Base-by-base conservation (phyloP, 139 green algal species). In the Coelastrella sp. region DNA sequence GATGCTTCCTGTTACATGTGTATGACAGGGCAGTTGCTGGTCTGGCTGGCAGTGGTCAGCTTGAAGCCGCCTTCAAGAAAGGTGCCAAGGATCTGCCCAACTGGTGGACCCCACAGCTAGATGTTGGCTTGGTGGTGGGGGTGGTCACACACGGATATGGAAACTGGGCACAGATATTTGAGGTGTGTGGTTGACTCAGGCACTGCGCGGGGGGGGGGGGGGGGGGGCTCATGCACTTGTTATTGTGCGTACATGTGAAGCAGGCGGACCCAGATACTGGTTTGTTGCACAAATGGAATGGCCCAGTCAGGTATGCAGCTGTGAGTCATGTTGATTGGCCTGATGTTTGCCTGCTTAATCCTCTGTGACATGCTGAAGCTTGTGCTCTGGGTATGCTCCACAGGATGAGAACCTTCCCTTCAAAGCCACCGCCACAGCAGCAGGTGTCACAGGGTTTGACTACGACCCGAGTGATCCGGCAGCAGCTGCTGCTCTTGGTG, bases 111-210 rank as follows among this genome's bases (percentile, higher is more conserved):
- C 23, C 77, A 54, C 17, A 57, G 64, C 87, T 87, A 14, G 87
- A 91, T 59, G 87, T 57, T 22, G 87, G 32, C 19, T 78, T 91
- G 32, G 54, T 80, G 6, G 65, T 22, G 4, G 87, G 87, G 10
- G 78, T 81, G 17, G 47, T 87, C 61, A 32, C 17, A 47, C 87
- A 91, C 47, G 87, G 87, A 3, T 91, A 80, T 81, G 87, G 78
- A 47, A 87, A 86, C 64, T 91, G 87, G 87, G 64, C 47, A 10
- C 19, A 64, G 13, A 91, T 87, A 14, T 81, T 80, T 81, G 77
- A 86, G 87, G 87, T 91, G 71, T n/a, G 6, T 14, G 5, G 11
- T 20, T 81, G 85, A 47, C 17, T 68, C 19, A 77, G 59, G 16
- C 32, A 1, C 32, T 47, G 32, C 32, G 32, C 32, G 1, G 32